phyloP scores from a whole-genome alignment of 768 basidiomycete genomes.

The Crassisporium funariophilum region DNA sequence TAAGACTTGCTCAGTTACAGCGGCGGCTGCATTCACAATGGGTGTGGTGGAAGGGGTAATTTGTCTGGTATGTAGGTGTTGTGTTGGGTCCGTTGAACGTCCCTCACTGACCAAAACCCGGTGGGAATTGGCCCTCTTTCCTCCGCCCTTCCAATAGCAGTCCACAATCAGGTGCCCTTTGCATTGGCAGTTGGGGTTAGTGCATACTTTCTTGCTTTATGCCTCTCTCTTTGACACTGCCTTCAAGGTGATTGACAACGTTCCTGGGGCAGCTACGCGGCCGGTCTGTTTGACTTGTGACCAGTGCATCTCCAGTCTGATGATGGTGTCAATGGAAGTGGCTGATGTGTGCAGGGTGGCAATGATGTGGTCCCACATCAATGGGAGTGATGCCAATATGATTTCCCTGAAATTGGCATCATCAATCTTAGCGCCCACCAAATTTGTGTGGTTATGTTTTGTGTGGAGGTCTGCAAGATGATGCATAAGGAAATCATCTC shows the following conservation, averaged over 20 bases:
- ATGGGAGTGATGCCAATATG: constrained; percentile 16
- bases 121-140: constrained; percentile 12
- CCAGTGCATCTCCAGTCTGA: constrained; percentile 3
- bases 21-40: no score
- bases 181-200: constrained; percentile 7
- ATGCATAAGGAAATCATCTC: constrained; percentile 12
- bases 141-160: constrained; percentile 12
- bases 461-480: constrained; percentile 17
- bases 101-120: background rate
- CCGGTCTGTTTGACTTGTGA: background rate
- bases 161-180: constrained; percentile 6
- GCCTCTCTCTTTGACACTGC: no score
- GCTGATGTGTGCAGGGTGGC: background rate
- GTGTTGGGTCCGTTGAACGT: background rate
- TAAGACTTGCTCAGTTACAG: no score
- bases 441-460: constrained; percentile 16
- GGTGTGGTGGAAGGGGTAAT: background rate
- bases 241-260: no score
- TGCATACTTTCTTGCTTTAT: no score
- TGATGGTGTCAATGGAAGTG: constrained; percentile 4
- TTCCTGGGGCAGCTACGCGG: no score
- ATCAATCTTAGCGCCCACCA: constrained; percentile 17
- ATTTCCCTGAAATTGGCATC: constrained; percentile 18
- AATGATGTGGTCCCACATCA: constrained; percentile 16
- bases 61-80: background rate